Base-by-base conservation (phyloP, 805 yeast genomes). In the Kazachstania kunashirensis region DNA sequence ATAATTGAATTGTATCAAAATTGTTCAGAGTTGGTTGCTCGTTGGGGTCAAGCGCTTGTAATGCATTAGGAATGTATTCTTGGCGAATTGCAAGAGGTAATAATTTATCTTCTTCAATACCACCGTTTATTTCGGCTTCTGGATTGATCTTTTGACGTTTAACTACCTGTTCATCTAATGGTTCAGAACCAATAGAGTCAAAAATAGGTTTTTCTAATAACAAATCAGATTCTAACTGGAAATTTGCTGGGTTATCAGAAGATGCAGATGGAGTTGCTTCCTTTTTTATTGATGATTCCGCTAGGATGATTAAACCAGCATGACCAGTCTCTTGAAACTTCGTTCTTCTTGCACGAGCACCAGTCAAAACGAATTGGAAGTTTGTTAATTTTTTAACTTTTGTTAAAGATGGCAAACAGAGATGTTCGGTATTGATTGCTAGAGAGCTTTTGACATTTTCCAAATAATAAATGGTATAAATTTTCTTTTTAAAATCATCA, bases 341-440 rank as follows among this genome's bases (percentile, higher is more conserved):
- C 4, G 97, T 89, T 52, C 92, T 69, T 53, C 77, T 80, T 8
- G 95, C 96, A 47, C 77, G 77, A 38, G 92, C 83, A 46, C 97
- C 97, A 1, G 96, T 82, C 31, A 89, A 61, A 0, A 79, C 71
- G 45, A 79, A 71, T 34, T 71, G 63, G 32, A 85, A 67, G 1
- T 74, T 70, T 0, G 86, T 75, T 9, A 79, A 52, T 11, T 70
- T 68, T 30, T 74, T 70, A 2, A 78, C 84, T 42, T 69, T 70
- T 2, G 63, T 57, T 42, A 83, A 61, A 4, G 74, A 66, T 6
- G 77, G 75, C 16, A 69, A 57, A 1, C 80, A 68, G 24, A 77
- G 55, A 44, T 75, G 73, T 50, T 83, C 94, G 17, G 81, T 68
- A 34, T 73, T 73, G 16, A 79, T 71, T 27, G 77, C 78, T 15